A percentile compares a stretch with the other conserved stretches of the same genome.
Conservation (phyloP, 257 asterid genomes). For the Ballota nigra region DNA sequence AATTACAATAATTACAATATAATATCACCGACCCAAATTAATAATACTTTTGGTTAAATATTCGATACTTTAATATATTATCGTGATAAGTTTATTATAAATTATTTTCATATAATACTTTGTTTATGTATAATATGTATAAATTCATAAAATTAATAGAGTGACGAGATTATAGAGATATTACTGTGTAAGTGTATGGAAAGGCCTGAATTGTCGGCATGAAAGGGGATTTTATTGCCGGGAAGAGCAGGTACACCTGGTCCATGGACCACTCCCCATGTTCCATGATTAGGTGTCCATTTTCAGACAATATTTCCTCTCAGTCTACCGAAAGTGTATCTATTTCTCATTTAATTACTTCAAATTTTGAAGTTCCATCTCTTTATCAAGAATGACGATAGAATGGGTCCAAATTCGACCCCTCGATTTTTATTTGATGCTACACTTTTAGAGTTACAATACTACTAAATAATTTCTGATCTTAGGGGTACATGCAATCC, state of each 20-base stretch:
- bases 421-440: neutral
- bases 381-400: neutral
- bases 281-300: slow-evolving; percentile 27
- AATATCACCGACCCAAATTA: too few species aligned
- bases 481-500: too few species aligned
- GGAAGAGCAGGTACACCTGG: slow-evolving; percentile 27
- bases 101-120: too few species aligned
- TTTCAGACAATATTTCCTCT: slow-evolving; percentile 22
- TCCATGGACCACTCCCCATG: slow-evolving; percentile 37
- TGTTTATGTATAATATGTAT: neutral
- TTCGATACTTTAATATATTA: too few species aligned
- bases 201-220: slow-evolving; percentile 38
- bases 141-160: too few species aligned
- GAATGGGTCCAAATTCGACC: neutral
- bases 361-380: neutral
- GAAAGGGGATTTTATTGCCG: slow-evolving; percentile 34
- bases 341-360: neutral
- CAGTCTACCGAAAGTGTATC: slow-evolving; percentile 21
- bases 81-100: too few species aligned
- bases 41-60: too few species aligned
- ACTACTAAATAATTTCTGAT: neutral
- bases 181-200: neutral
- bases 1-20: too few species aligned
- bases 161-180: neutral
- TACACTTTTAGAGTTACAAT: too few species aligned